phyloP scores from a whole-genome alignment of 129 eudicot species.

The Artemisia argyi region DNA sequence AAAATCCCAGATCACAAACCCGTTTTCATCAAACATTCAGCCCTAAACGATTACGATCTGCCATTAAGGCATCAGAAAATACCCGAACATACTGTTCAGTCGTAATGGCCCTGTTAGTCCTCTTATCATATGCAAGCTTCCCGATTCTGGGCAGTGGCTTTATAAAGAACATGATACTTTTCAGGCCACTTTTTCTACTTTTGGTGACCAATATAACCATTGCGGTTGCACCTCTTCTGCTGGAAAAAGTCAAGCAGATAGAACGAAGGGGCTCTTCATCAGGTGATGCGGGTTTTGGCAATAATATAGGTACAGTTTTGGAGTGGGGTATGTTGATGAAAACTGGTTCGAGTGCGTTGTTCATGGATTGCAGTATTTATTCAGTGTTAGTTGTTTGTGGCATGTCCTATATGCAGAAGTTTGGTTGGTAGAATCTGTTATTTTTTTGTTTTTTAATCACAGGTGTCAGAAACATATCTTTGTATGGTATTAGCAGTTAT shows the following conservation, averaged over 20 bases:
- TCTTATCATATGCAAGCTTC: conserved; percentile 53
- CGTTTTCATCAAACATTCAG: conserved; percentile 22
- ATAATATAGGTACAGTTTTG: conserved; percentile 55
- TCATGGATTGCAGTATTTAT: conserved; percentile 71
- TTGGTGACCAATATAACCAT: conserved; percentile 63
- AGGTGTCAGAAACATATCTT: not conserved
- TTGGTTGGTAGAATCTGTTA: conserved; percentile 40
- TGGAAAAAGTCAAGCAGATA: conserved; percentile 32
- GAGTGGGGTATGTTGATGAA: conserved; percentile 65
- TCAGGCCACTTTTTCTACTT: conserved; percentile 70
- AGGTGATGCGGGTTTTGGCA: conserved; percentile 38
- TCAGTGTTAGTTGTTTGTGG: conserved; percentile 57
- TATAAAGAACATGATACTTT: conserved; percentile 40
- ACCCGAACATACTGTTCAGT: conserved; percentile 48
- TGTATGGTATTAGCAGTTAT: not conserved
- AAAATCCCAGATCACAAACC: conserved; percentile 23
- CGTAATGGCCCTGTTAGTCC: conserved; percentile 54
- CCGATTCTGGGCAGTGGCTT: conserved; percentile 48
- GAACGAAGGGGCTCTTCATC: conserved; percentile 19
- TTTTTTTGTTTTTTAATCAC: not conserved
- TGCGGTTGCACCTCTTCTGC: conserved; percentile 44
- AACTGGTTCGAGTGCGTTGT: conserved; percentile 51
- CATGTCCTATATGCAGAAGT: conserved; percentile 39
- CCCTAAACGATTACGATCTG: conserved; percentile 44
- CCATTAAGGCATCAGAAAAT: conserved; percentile 55